Base-by-base conservation (phyloP, 495 filamentous ascomycete genomes). In the Jackrogersella multiformis region DNA sequence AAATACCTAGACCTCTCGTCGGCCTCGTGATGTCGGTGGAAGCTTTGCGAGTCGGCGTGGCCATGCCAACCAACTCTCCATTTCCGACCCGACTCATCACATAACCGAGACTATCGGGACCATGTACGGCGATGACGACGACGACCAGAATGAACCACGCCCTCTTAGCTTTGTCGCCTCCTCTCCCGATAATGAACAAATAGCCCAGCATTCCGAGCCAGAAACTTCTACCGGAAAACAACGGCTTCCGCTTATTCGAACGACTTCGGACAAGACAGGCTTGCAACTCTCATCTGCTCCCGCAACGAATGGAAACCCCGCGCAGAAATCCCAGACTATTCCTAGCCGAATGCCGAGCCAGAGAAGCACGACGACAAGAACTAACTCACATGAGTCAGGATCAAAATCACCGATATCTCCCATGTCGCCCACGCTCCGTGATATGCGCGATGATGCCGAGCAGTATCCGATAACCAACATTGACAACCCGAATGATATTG, bases 21-120 rank as follows among this genome's bases (percentile, higher is more conserved):
- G 82, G 73, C 80, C 80, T 76, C 83, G 79, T 73, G 80, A 86
- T 77, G 76, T 82, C 74, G 82, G 79, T 73, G 78, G 76, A 72
- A 85, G 81, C 71, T 84, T 85, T 74, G 75, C 81, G 59, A 83
- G 75, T 74, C 79, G 84, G 74, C 81, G 84, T 61, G 83, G 84
- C 60, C 84, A 87, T 77, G 81, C 66, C 53, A 80, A 74, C 67
- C 82, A 85, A 72, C 81, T 85, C 36, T 87, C 84, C 56, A 85
- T 87, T 67, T 85, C 83, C 58, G 84, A 86, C 71, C 79, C 84
- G 23, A 92, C 86, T 77, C 94, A 98, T 82, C 95, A 99, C 87
- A 94, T 97, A 75, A 99, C 95, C 35, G 95, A 99, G 74, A 92
- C 94, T 44, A 97, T 99, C 74, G 94, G 93, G 35, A 92, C 95